These are phyloP conservation scores for Extremus antarcticus DNA, from an alignment of 495 filamentous ascomycete genomes.

Conservation along the genomic window DNA sequence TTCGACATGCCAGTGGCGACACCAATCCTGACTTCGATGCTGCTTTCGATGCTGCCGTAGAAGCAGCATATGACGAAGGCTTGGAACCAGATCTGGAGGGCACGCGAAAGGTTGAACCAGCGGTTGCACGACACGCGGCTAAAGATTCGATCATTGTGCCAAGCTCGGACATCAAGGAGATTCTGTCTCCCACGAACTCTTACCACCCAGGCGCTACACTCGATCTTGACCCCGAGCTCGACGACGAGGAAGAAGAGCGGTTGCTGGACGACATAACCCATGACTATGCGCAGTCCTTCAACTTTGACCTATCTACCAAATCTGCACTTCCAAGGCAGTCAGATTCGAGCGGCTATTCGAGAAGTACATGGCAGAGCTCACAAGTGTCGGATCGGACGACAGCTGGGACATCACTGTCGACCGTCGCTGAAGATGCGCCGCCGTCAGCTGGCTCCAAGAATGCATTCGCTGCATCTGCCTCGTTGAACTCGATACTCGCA, in stretches of 20 bases:
- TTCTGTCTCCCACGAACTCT: slow-evolving; percentile 22
- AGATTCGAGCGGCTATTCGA: slow-evolving; percentile 74
- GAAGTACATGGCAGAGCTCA: slow-evolving; percentile 81
- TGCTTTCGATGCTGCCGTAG: slow-evolving; percentile 88
- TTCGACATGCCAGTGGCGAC: slow-evolving; percentile 55
- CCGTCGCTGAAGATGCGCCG: slow-evolving; percentile 55
- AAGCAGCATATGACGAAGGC: slow-evolving; percentile 90
- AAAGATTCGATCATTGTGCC: slow-evolving; percentile 30
- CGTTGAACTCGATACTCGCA: not conserved
- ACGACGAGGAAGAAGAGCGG: slow-evolving; percentile 62
- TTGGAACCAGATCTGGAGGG: slow-evolving; percentile 60
- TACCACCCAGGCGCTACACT: slow-evolving; percentile 7
- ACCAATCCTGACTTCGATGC: slow-evolving; percentile 93
- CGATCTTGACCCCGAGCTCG: slow-evolving; percentile 19
- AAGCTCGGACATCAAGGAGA: slow-evolving; percentile 27
- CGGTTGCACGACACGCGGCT: slow-evolving; percentile 52
- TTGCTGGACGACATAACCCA: slow-evolving; percentile 86
- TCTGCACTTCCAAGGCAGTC: slow-evolving; percentile 77
- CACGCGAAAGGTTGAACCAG: slow-evolving; percentile 46
- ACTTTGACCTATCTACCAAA: slow-evolving; percentile 63
- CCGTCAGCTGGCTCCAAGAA: slow-evolving; percentile 9
- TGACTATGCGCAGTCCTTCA: slow-evolving; percentile 66
- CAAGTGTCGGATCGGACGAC: slow-evolving; percentile 55
- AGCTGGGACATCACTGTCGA: slow-evolving; percentile 59
- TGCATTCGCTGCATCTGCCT: not conserved